Base-by-base conservation (phyloP, 352 stramenopile genomes). In the Globisporangium abappressorium region DNA sequence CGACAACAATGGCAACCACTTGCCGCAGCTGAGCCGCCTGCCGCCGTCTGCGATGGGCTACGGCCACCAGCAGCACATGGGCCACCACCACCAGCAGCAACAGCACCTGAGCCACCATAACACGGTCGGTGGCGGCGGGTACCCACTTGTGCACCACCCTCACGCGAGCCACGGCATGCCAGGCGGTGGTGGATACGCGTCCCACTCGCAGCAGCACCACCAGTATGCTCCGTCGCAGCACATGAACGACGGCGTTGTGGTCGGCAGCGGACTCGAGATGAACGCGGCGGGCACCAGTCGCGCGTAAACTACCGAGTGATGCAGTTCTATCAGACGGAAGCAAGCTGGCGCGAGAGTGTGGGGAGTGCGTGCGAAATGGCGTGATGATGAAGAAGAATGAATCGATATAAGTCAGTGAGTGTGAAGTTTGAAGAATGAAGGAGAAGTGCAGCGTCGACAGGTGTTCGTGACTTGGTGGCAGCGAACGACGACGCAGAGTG, bases 261-360 rank as follows among this genome's bases (percentile, higher is more conserved):
- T 54, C 28, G 63, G 61, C 15, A 70, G 68, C 53, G 75, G 79
- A 28, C 79, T 86, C 69, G 70, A 70, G 6, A 75, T 85, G 74
- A 82, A 85, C 60, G 75, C 75, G 4, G 66, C 59, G 8, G 53
- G 61, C 28, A 78, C 78, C 41, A 85, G 74, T 65, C 80, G 80
- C 66, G 80, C 76, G 51, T 85, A 77, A 74, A 59, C 22, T 3
- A 12, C 43, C 43, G 38, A 57, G 18, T 53, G 24, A 18, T 15
- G 20, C 33, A 38, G 43, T 63, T 26, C 38, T 14, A 22, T 34
- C 30, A 51, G 61, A 59, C 33, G 61, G 38, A 65, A 57, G 38
- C 26, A 22, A 34, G 33, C 20, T 66, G 57, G 46, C 41, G 57
- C 43, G 55, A 38, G 60, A 22, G 57, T 53, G 53, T 38, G 55